Evolutionary conservation across 345 rosid species (phyloP), one percentile per base, ranked within the genome.

Genomic region (Citrus hindsii): DNA sequence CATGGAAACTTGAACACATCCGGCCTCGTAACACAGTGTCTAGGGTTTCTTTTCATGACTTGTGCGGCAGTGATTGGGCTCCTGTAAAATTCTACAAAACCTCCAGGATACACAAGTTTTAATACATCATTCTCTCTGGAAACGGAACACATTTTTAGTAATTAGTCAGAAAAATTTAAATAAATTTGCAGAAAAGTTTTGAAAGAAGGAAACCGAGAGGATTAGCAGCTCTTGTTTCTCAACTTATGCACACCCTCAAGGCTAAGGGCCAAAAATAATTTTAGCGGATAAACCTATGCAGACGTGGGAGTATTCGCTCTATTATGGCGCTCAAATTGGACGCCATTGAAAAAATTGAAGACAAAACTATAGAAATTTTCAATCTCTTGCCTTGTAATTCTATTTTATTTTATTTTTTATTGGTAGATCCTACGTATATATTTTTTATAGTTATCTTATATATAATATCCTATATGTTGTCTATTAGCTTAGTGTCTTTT

Each of bases 1-100:
- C 89, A 86, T 2, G 88, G 89, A 66, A 70, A 78, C 81, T 24
- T 75, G 82, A 88, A 86, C 51, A 84, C 82, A 35, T 88, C 88
- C 0, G 89, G 89, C 2, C 87, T 82, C 3, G 89, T 79, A 65
- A 88, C 86, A 4, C 76, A 83, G 80, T 88, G 89, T 33, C 88
- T 76, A 19, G 91, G 91, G 74, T 88, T 67, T 72, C 74, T 80
- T 67, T 73, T 76, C 89, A 88, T 86, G 56, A 86, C 71, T n/a
- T 86, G 85, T 59, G 77, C 76, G 24, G 89, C 88, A 5, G 83
- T 74, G 28, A 82, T 75, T 2, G 88, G 84, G 9, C 62, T 77
- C 79, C 55, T 58, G 48, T 78, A 81, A 46, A 33, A 73, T 82
- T 88, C 84, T 30, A 69, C 72, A 7, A 76, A 28, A 37, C 91